Evolutionary conservation across 192 early-diverging fungal genomes (phyloP), one percentile per base, ranked within the genome.

Genomic region (Entomortierella beljakovae): DNA sequence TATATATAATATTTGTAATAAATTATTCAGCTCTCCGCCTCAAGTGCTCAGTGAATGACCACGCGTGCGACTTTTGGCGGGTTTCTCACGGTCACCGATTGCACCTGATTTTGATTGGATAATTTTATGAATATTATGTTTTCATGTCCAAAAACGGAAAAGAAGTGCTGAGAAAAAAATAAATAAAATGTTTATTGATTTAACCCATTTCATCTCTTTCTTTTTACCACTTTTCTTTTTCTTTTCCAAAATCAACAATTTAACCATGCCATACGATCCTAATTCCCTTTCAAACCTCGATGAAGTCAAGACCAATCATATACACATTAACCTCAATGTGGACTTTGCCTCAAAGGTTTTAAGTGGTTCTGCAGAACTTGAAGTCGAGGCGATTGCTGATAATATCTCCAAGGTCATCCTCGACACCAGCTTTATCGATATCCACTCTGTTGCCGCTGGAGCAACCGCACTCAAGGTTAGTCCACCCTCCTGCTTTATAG

Each of bases 201-300:
- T 77, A 3, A 31, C 6, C 48, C 7, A 32, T 32, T 29, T 53
- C n/a, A 34, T 69, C 23, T 53, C 53, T 51, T 11, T 53, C 32
- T 40, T 25, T 10, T 46, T 18, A 28, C 51, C 32, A 20, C 48
- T 40, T 61, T 35, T 13, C 22, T n/a, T 31, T 28, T 43, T 56
- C 37, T 53, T 29, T 15, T 62, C 60, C 7, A 16, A 18, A 20
- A n/a, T 31, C 57, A 49, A 6, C 18, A 18, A 20, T 34, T 26
- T 49, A 49, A 65, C 62, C n/a, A 83, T 80, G 79, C 52, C 70
- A 33, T 83, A 84, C 69, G 97, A 98, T 80, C 95, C 94, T 37
- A 96, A 89, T 80, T 93, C 92, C 51, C 91, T 89, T 46, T 90
- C 95, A 13, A 97, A 97, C 84, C 87, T 92, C 28, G 77, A 87